Evolutionary conservation across 2,329 filamentous ascomycete genomes (phyloP), one percentile per base, ranked within the genome.

Genomic region (Trichophaea hybrida): DNA sequence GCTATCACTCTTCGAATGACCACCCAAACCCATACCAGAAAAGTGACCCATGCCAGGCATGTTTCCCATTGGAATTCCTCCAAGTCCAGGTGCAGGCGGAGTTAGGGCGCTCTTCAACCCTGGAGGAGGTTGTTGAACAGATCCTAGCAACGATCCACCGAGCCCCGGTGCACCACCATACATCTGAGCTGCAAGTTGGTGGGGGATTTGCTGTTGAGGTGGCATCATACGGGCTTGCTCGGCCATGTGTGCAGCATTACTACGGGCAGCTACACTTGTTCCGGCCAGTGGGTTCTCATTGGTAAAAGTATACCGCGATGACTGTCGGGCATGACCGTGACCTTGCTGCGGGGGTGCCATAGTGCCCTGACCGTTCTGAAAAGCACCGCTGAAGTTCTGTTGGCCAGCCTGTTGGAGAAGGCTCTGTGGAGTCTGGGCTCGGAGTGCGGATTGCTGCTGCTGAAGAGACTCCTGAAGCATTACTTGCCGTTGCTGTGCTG

Each of bases 61-160:
- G 65, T 82, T 81, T 58, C 81, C 83, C 58, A 63, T 59, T 34
- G 61, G 59, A 50, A 65, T 65, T 37, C 64, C 64, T 15, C 59
- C 48, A 55, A 66, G 64, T 17, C 65, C 65, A 3, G 63, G 64
- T 37, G 65, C 89, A 13, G 93, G 91, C 60, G 93, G 91, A 15
- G 91, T 97, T 46, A 89, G 88, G 1, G 90, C 90, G 24, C 91
- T 94, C 75, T 98, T 98, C 33, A 98, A 77, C 7, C 93, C 93
- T 0, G 93, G 94, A 61, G 93, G 93, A 33, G 94, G 93, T 2
- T 90, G 91, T 69, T 94, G 88, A 69, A 96, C 72, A 55, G 63
- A 63, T 35, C 64, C 64, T 24, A 63, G 46, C 35, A 65, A 17
- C 55, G 63, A 62, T 38, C 61, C 63, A 46, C 59, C 49, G 46